Percentiles rank a stretch among this genome's conserved stretches.
phyloP scores from a whole-genome alignment of 306 rosid species.

The Acacia melanoxylon region DNA sequence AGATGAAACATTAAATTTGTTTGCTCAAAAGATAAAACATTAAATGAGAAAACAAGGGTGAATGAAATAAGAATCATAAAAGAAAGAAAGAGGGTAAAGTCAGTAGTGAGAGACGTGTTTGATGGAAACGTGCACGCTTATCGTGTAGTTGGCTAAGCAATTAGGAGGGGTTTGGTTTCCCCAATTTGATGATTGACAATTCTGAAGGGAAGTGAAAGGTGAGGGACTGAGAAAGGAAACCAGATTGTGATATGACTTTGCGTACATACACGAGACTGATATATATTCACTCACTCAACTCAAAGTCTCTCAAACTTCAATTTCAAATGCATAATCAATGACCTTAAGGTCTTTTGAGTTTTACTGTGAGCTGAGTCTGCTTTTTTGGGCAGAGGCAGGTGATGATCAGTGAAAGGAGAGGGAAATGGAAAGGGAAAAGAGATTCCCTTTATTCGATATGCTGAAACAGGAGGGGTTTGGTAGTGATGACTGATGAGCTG shows the following conservation, averaged over 20 bases:
- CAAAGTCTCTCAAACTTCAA: not conserved
- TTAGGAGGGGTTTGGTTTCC: not conserved
- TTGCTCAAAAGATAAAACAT: too few relatives aligned
- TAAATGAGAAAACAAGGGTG: not conserved
- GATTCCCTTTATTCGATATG: slow-evolving; percentile 12
- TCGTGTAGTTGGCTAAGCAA: too few relatives aligned
- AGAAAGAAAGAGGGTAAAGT: too few relatives aligned
- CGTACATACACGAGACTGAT: not conserved
- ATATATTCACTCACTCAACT: not conserved
- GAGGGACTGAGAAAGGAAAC: not conserved
- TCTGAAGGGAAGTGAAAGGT: not conserved
- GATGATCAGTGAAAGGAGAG: not conserved
- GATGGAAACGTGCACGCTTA: not conserved
- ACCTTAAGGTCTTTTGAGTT: too few relatives aligned
- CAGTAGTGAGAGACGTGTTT: not conserved
- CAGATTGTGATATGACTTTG: slow-evolving; percentile 46
- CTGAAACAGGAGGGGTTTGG: not conserved
- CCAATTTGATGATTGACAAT: not conserved
- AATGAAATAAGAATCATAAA: not conserved
- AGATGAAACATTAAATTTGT: too few relatives aligned
- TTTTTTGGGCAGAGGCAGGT: not conserved
- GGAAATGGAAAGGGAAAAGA: not conserved
- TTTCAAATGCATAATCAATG: not conserved
- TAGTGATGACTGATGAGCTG: not conserved
- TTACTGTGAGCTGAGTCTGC: not conserved